Percentiles rank a stretch among this genome's conserved stretches.
These are phyloP conservation scores for Cordyceps fumosorosea DNA, from an alignment of 2,329 filamentous ascomycete species.

Conservation along the genomic window DNA sequence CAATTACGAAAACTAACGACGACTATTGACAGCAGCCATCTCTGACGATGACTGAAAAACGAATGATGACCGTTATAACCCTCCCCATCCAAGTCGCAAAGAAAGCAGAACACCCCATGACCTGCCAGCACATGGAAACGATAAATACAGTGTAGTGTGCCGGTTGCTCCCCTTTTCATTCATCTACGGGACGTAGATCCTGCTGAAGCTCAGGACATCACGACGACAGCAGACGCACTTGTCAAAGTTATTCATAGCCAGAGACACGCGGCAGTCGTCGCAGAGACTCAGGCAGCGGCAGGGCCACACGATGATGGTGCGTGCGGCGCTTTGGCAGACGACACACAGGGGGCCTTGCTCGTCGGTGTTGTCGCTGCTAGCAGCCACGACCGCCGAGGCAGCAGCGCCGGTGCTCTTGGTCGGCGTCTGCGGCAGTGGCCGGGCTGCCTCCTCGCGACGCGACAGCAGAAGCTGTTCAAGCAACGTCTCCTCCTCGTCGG, in stretches of 20 bases:
- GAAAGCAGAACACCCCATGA: neutral
- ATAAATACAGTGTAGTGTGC: neutral
- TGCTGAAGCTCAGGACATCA: constrained; percentile 81
- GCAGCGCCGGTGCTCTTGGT: neutral
- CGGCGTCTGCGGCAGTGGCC: neutral
- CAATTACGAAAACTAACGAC: neutral
- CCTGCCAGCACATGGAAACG: neutral
- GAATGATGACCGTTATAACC: neutral
- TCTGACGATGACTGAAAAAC: neutral
- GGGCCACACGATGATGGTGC: constrained; percentile 92
- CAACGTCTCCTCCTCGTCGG: constrained; percentile 53
- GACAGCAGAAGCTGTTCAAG: constrained; percentile 55
- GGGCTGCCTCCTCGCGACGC: constrained; percentile 30
- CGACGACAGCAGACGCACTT: constrained; percentile 92
- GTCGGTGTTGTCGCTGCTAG: constrained; percentile 38
- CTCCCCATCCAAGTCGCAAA: neutral
- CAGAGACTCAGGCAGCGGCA: constrained; percentile 91
- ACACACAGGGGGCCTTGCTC: constrained; percentile 65
- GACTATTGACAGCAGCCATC: neutral
- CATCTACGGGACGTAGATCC: constrained; percentile 73
- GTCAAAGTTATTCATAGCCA: constrained; percentile 96
- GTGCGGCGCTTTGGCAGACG: constrained; percentile 79
- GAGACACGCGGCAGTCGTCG: constrained; percentile 86
- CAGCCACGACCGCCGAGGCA: constrained; percentile 26
- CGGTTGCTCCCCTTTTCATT: neutral